These are phyloP conservation scores for Suillus weaverae DNA, from an alignment of 768 basidiomycete genomes.

Conservation along the genomic window DNA sequence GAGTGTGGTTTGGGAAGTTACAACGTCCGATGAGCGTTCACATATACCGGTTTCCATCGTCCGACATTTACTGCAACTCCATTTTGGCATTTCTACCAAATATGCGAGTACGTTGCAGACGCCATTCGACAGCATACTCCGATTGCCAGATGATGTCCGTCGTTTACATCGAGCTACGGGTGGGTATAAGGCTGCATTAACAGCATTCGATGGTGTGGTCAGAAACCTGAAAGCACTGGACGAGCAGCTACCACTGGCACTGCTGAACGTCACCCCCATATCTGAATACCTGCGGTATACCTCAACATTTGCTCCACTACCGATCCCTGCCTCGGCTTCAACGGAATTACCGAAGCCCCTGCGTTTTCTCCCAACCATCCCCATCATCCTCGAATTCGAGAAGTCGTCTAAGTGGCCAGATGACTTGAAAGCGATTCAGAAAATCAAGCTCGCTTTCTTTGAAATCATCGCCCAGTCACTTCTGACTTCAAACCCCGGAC, in stretches of 20 bases:
- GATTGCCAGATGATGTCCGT: conserved; percentile 57
- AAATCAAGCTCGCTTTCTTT: conserved; percentile 91
- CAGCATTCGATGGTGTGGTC: conserved; percentile 79
- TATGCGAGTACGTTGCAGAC: conserved; percentile 59
- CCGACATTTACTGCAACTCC: conserved; percentile 67
- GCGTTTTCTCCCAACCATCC: conserved; percentile 67
- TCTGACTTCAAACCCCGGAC: conserved; percentile 49
- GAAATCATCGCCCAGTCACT: conserved; percentile 73
- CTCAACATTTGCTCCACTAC: conserved; percentile 76
- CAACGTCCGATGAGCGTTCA: conserved; percentile 74
- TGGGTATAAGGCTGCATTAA: conserved; percentile 73
- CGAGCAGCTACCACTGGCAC: conserved; percentile 69
- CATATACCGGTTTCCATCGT: conserved; percentile 78
- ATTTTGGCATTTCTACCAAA: conserved; percentile 65
- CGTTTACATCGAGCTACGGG: conserved; percentile 36
- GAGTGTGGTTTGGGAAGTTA: conserved; percentile 95
- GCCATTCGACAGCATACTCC: conserved; percentile 56
- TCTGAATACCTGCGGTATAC: conserved; percentile 82
- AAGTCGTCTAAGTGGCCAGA: conserved; percentile 94
- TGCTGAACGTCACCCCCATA: conserved; percentile 73
- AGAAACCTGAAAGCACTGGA: conserved; percentile 74
- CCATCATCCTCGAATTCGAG: conserved; percentile 86
- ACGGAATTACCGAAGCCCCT: conserved; percentile 56
- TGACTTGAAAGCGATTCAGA: conserved; percentile 88
- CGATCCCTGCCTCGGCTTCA: conserved; percentile 56